phyloP scores from a whole-genome alignment of 2,329 filamentous ascomycete genomes.

The Bimuria novae-zelandiae region DNA sequence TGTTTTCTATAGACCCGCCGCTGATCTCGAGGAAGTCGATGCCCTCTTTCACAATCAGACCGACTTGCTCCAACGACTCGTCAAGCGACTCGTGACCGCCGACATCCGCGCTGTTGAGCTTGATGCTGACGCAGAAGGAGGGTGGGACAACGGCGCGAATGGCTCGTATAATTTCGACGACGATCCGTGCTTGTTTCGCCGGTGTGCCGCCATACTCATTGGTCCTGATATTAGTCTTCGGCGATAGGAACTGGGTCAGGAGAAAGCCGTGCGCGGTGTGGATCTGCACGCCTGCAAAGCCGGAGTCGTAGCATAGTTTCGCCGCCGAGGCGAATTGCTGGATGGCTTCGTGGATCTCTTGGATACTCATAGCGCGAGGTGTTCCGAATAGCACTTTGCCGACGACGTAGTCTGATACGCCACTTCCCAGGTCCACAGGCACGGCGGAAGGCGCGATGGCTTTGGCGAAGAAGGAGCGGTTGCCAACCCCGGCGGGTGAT shows the following conservation, averaged over 20 bases:
- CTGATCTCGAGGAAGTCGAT: conserved; percentile 72
- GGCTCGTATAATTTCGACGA: conserved; percentile 52
- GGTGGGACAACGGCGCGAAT: conserved; percentile 49
- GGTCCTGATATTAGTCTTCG: conserved; percentile 52
- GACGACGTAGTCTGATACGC: conserved; percentile 32
- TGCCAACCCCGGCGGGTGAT: conserved; percentile 48
- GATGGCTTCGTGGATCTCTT: conserved; percentile 59
- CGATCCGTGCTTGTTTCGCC: conserved; percentile 52
- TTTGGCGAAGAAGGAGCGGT: conserved; percentile 43
- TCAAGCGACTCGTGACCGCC: conserved; percentile 47
- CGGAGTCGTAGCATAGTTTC: conserved; percentile 53
- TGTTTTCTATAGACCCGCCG: conserved; percentile 56
- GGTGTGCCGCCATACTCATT: conserved; percentile 55
- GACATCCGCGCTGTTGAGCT: conserved; percentile 56
- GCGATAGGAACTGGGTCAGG: conserved; percentile 49
- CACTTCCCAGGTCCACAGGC: conserved; percentile 35
- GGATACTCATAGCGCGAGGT: conserved; percentile 56
- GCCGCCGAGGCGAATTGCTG: conserved; percentile 64
- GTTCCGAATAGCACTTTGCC: conserved; percentile 46
- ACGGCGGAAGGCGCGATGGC: conserved; percentile 50
- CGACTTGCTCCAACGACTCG: conserved; percentile 63
- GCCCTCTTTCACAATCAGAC: conserved; percentile 53
- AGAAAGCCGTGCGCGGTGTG: conserved; percentile 59
- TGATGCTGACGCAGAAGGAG: conserved; percentile 54
- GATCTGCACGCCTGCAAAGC: conserved; percentile 59